These are phyloP conservation scores for Starmerella vaccinii DNA, from an alignment of 805 yeast genomes.

Conservation along the genomic window DNA sequence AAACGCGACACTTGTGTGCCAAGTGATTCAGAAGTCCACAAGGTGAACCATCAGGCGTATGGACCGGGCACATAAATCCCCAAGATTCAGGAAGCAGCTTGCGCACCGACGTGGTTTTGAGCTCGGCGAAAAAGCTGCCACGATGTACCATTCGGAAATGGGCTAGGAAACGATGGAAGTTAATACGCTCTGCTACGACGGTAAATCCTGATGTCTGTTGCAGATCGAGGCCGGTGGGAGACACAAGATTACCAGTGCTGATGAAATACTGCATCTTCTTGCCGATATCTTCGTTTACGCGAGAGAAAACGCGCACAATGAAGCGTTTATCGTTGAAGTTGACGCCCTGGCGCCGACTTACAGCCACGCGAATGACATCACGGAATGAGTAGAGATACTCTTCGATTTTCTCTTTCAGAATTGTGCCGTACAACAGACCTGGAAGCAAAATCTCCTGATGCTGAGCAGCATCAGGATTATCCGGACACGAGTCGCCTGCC, in stretches of 20 bases:
- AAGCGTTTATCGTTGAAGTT: slow-evolving; percentile 78
- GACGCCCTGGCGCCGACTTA: slow-evolving; percentile 65
- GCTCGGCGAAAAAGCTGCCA: slow-evolving; percentile 97
- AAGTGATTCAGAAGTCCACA: slow-evolving; percentile 96
- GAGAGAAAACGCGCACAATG: slow-evolving; percentile 63
- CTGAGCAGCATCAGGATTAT: slow-evolving; percentile 98
- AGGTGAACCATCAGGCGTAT: slow-evolving; percentile 99
- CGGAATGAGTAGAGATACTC: slow-evolving; percentile 72
- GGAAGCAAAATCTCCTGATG: slow-evolving; percentile 95
- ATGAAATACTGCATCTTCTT: slow-evolving; percentile 86
- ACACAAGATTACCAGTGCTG: slow-evolving; percentile 92
- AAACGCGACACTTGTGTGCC: slow-evolving; percentile 85
- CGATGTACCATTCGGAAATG: slow-evolving; percentile 99
- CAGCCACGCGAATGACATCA: slow-evolving; percentile 66
- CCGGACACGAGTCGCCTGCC: slow-evolving; percentile 94
- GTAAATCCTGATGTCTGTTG: slow-evolving; percentile 98
- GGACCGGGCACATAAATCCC: slow-evolving; percentile 99
- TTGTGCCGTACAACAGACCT: slow-evolving; percentile 94
- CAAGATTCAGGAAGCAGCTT: slow-evolving; percentile 94
- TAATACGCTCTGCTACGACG: slow-evolving; percentile 96
- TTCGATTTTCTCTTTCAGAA: slow-evolving; percentile 89
- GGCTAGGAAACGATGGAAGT: slow-evolving; percentile 92
- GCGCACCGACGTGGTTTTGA: slow-evolving; percentile 94
- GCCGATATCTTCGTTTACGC: slow-evolving; percentile 89
- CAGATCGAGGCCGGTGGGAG: slow-evolving; percentile 93